A percentile compares a stretch with the other conserved stretches of the same genome.
These are phyloP conservation scores for Talaromyces sp. DNA, from an alignment of 2,329 filamentous ascomycete genomes.

Conservation along the genomic window DNA sequence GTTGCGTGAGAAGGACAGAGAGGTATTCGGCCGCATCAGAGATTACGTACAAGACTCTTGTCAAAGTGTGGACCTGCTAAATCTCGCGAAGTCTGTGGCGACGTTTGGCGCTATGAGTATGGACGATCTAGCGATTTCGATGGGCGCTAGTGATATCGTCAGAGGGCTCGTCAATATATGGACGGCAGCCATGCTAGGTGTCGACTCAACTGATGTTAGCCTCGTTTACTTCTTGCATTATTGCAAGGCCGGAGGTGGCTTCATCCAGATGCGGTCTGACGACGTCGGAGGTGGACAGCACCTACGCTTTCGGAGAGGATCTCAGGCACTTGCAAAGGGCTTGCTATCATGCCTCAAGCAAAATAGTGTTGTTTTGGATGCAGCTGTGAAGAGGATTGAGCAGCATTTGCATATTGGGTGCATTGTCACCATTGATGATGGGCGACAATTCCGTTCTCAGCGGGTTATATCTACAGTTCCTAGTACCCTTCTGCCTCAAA, in stretches of 20 bases:
- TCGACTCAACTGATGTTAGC: constrained; percentile 51
- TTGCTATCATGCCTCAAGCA: not conserved
- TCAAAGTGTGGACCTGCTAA: too few relatives aligned
- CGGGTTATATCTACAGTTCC: constrained; percentile 51
- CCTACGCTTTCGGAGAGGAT: constrained; percentile 39
- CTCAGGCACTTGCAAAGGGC: constrained; percentile 37
- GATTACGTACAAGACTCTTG: too few relatives aligned
- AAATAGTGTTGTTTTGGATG: not conserved
- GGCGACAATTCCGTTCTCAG: constrained; percentile 31
- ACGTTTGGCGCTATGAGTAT: too few relatives aligned
- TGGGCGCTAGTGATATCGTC: too few relatives aligned
- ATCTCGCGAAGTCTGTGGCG: too few relatives aligned
- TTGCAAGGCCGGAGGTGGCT: constrained; percentile 53
- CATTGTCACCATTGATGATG: not conserved
- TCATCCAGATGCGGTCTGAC: constrained; percentile 56
- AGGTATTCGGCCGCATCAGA: too few relatives aligned
- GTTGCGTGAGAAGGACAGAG: too few relatives aligned
- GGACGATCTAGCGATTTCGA: too few relatives aligned
- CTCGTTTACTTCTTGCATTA: constrained; percentile 58
- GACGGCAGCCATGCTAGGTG: constrained; percentile 53
- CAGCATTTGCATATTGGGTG: not conserved
- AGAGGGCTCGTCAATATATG: constrained; percentile 29
- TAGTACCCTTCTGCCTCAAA: constrained; percentile 45
- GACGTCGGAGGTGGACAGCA: constrained; percentile 55
- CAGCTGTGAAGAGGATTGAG: not conserved